Evolutionary conservation across 164 flowering plant genomes (phyloP).

Genomic region (Annona squamosa): DNA sequence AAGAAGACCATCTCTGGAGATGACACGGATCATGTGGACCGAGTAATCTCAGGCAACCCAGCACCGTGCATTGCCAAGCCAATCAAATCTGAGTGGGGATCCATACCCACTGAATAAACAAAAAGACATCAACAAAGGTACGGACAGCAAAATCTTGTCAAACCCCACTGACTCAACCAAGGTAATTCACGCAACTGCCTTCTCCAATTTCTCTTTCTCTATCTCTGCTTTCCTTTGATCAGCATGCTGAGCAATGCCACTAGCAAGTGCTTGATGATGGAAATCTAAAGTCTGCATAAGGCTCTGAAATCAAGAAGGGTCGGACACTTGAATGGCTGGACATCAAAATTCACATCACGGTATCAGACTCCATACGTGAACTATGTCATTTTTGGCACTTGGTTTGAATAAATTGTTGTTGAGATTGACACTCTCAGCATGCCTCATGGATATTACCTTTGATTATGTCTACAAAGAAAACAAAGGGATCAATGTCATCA

Average conservation of each 20-base stretch:
- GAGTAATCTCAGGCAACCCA: too few species aligned
- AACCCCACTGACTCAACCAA: neutral
- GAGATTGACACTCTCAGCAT: neutral
- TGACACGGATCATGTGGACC: too few species aligned
- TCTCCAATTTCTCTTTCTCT: slow-evolving; percentile 77
- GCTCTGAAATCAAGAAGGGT: slow-evolving; percentile 70
- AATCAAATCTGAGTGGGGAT: slow-evolving; percentile 6
- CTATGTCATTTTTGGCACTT: neutral
- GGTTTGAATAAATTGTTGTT: neutral
- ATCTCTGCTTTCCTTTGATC: slow-evolving; percentile 80
- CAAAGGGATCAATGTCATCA: slow-evolving; percentile 91
- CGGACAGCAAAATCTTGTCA: slow-evolving; percentile 7
- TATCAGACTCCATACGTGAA: neutral
- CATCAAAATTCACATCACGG: neutral
- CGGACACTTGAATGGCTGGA: slow-evolving; percentile 65
- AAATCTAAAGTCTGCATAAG: slow-evolving; percentile 82
- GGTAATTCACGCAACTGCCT: slow-evolving; percentile 44
- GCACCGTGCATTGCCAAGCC: slow-evolving; percentile 2
- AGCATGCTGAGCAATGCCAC: slow-evolving; percentile 91
- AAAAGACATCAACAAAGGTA: slow-evolving; percentile 16
- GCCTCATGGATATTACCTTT: slow-evolving; percentile 42
- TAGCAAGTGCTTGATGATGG: slow-evolving; percentile 78
- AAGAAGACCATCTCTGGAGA: too few species aligned
- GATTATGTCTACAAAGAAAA: slow-evolving; percentile 75
- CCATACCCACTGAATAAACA: slow-evolving; percentile 2